Conservation (phyloP, 768 basidiomycete species). For the Sistotremastrum suecicum region DNA sequence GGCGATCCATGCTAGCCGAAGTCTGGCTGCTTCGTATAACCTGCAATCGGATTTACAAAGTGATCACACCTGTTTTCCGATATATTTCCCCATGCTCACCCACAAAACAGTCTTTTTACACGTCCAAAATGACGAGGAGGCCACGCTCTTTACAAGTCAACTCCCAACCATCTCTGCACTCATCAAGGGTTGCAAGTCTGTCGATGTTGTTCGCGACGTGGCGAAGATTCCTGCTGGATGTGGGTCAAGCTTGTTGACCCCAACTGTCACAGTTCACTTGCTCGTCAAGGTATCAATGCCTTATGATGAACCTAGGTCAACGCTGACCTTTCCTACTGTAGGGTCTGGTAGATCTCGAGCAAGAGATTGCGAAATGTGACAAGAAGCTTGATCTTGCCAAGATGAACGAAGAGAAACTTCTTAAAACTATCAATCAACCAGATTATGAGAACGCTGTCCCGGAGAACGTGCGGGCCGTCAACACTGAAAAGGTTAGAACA, state of each 20-base stretch:
- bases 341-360: slow-evolving; percentile 84
- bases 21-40: slow-evolving; percentile 80
- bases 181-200: slow-evolving; percentile 77
- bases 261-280: slow-evolving; percentile 63
- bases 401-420: slow-evolving; percentile 60
- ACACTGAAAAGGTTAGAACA: slow-evolving; percentile 65
- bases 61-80: slow-evolving; percentile 19
- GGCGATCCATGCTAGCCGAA: slow-evolving; percentile 66
- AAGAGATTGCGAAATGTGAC: slow-evolving; percentile 77
- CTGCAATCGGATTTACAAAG: slow-evolving; percentile 75
- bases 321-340: slow-evolving; percentile 16
- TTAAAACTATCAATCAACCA: slow-evolving; percentile 53
- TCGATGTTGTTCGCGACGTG: slow-evolving; percentile 47
- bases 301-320: background rate
- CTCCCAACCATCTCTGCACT: slow-evolving; percentile 61
- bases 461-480: slow-evolving; percentile 53
- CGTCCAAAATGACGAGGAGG: slow-evolving; percentile 47
- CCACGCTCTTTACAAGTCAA: slow-evolving; percentile 57
- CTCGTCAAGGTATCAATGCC: slow-evolving; percentile 54
- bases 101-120: slow-evolving; percentile 57
- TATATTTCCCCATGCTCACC: slow-evolving; percentile 2
- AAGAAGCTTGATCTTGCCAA: slow-evolving; percentile 74
- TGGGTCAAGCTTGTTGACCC: slow-evolving; percentile 66
- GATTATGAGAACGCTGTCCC: slow-evolving; percentile 78
- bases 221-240: slow-evolving; percentile 78